phyloP scores from a whole-genome alignment of 768 basidiomycete species.

The Termitomyces sp. region DNA sequence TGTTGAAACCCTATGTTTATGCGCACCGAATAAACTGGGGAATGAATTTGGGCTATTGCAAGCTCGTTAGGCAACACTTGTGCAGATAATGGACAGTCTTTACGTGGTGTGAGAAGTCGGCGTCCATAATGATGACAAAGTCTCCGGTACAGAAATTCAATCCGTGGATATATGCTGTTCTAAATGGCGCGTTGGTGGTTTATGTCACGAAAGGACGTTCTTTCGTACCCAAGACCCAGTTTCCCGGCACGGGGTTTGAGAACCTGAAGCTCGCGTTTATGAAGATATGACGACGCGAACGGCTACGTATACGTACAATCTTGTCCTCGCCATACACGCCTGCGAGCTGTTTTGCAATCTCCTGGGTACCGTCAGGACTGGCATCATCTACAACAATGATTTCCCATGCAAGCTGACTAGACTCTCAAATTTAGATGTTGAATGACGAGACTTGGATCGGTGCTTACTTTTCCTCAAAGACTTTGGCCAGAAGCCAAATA shows the following conservation, averaged over 20 bases:
- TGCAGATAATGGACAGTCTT: constrained; percentile 19
- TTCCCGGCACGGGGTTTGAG: constrained; percentile 87
- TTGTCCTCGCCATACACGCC: constrained; percentile 78
- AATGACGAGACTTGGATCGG: background rate
- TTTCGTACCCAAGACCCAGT: constrained; percentile 76
- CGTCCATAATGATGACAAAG: constrained; percentile 97
- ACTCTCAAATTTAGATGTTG: constrained; percentile 6
- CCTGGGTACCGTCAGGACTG: constrained; percentile 90
- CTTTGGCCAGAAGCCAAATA: constrained; percentile 76
- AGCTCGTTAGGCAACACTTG: background rate
- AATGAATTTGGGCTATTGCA: constrained; percentile 82
- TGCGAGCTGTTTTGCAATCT: constrained; percentile 78
- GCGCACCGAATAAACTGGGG: constrained; percentile 84
- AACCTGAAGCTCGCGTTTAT: constrained; percentile 36
- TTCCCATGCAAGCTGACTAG: constrained; percentile 77
- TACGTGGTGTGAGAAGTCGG: constrained; percentile 94
- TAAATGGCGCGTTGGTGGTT: constrained; percentile 2
- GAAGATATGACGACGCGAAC: constrained; percentile 4
- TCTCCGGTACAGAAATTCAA: constrained; percentile 86
- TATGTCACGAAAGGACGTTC: background rate
- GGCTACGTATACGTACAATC: constrained; percentile 45
- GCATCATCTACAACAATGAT: constrained; percentile 90
- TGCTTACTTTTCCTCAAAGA: constrained; percentile 72
- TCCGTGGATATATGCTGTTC: constrained; percentile 89
- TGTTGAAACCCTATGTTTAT: background rate